These are phyloP conservation scores for Gynochthodes officinalis DNA, from an alignment of 257 asterid species.

Conservation along the genomic window DNA sequence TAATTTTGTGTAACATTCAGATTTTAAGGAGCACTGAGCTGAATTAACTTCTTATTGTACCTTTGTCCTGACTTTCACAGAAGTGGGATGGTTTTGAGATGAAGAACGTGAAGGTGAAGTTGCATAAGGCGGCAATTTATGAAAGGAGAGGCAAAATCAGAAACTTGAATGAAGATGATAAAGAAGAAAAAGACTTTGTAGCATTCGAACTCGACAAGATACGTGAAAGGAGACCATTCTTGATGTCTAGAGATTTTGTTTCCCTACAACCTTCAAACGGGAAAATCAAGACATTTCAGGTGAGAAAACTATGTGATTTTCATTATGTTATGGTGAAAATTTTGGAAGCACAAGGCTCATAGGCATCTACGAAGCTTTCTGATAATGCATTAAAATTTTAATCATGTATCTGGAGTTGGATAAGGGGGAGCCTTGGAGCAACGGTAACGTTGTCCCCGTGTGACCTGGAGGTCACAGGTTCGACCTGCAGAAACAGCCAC, in stretches of 20 bases:
- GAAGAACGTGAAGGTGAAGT: constrained; percentile 22
- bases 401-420: too few relatives aligned
- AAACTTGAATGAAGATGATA: not conserved
- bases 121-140: constrained; percentile 22
- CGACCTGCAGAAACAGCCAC: too few relatives aligned
- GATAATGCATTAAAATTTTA: too few relatives aligned
- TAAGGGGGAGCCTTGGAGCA: too few relatives aligned
- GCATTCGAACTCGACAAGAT: constrained; percentile 25
- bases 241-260: constrained; percentile 26
- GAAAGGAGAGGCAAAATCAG: not conserved
- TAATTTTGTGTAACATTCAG: not conserved
- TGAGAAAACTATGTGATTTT: constrained; percentile 6
- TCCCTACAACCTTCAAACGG: constrained; percentile 13
- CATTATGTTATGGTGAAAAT: too few relatives aligned
- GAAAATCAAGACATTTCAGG: constrained; percentile 23
- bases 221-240: constrained; percentile 23
- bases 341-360: too few relatives aligned
- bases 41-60: not conserved
- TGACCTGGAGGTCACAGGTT: too few relatives aligned
- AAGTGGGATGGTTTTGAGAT: constrained; percentile 30
- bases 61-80: constrained; percentile 12
- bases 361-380: too few relatives aligned
- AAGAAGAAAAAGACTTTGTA: constrained; percentile 21
- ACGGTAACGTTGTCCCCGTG: too few relatives aligned
- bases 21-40: not conserved